phyloP scores from a whole-genome alignment of 2,329 filamentous ascomycete species.

The Xylariaceae sp. region DNA sequence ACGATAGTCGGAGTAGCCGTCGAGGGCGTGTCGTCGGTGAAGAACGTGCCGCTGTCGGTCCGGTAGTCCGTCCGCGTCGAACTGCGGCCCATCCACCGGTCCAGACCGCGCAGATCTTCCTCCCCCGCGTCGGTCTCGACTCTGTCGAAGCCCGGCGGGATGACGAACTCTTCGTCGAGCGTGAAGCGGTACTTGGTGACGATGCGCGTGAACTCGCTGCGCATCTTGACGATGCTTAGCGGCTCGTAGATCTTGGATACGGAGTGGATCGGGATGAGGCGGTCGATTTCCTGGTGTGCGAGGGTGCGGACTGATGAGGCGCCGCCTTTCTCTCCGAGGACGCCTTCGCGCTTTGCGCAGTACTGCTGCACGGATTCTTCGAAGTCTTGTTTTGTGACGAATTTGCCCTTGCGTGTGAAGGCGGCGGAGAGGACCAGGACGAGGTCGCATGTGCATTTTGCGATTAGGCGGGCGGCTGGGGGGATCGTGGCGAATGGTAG shows the following conservation, averaged over 20 bases:
- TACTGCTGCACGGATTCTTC: conserved; percentile 18
- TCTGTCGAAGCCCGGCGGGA: conserved; percentile 7
- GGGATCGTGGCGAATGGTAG: conserved; percentile 21
- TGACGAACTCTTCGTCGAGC: conserved; percentile 14
- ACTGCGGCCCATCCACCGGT: conserved; percentile 15
- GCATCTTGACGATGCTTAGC: conserved; percentile 16
- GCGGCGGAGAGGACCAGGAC: conserved; percentile 19
- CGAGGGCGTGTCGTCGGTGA: neutral
- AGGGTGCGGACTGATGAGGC: conserved; percentile 12
- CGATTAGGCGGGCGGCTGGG: conserved; percentile 20
- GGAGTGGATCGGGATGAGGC: conserved; percentile 19
- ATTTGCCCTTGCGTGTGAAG: conserved; percentile 20
- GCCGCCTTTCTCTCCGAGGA: conserved; percentile 6
- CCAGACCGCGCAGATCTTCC: conserved; percentile 12
- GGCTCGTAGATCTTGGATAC: conserved; percentile 19
- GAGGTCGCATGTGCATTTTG: conserved; percentile 23
- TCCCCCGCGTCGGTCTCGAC: conserved; percentile 4
- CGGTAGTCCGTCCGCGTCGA: conserved; percentile 8
- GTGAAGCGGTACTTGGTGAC: conserved; percentile 17
- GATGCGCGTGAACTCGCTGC: conserved; percentile 16
- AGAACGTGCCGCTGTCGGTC: neutral
- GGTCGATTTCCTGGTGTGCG: conserved; percentile 19
- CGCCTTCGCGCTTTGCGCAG: conserved; percentile 12
- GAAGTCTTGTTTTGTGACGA: conserved; percentile 23
- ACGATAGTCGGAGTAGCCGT: conserved; percentile 5